Evolutionary conservation across 257 asterid species (phyloP), one percentile per base, ranked within the genome.

Genomic region (Petunia axillaris): DNA sequence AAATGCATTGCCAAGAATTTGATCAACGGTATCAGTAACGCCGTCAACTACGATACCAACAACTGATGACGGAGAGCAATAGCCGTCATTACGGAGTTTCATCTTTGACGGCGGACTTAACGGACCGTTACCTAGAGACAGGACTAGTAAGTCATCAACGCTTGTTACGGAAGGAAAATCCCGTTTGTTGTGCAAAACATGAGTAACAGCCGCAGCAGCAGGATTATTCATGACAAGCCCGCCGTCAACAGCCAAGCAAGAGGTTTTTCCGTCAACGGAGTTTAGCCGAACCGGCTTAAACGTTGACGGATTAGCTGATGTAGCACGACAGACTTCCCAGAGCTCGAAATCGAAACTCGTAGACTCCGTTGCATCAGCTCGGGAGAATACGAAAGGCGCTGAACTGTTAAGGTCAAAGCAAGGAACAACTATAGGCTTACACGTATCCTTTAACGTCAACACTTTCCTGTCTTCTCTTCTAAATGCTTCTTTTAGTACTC

Each of bases 161-260:
- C 98, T 92, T 25, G 92, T 93, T 2, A 92, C 98, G 43, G 91
- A 74, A 59, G 98, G 97, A 50, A 95, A 95, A 75, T 95, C 98
- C 0, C 96, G 91, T 85, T 95, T 95, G 84, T 95, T 95, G 86
- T 95, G 97, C 66, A 95, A 79, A 10, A 93, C 99, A 88, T 95
- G 99, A 59, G 98, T 95, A 44, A 93, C 93, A 62, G 99, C 99
- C n/a, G 99, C 98, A 1, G 98, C 96, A 4, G 99, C 86, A 1
- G 99, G 99, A 79, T 95, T 95, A 88, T 92, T 95, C 99, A 95
- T 95, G 83, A 91, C 98, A 2, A 95, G 88, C 3, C 98, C 99
- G 76, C 99, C 99, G 86, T 92, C 99, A 6, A 95, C 88, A 6
- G 97, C 99, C 65, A 87, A 52, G 81, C 98, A 93, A 1, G 93